Conservation (phyloP, 306 rosid species). For the Citrullus colocynthis region DNA sequence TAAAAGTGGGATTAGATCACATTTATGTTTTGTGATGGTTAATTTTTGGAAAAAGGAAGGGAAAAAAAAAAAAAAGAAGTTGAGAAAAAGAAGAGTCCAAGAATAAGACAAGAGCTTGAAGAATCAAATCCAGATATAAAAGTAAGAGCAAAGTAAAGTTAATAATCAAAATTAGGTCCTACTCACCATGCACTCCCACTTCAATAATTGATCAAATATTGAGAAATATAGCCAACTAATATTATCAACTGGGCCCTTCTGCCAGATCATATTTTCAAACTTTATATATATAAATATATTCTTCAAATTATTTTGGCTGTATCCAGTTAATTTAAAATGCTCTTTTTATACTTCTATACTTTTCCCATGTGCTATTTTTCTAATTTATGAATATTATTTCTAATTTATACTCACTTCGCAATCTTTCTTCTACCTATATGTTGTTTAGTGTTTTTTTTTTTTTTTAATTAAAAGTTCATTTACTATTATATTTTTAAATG, state of each 20-base stretch:
- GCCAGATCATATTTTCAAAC: neutral
- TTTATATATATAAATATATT: neutral
- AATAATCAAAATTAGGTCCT: slow-evolving; percentile 1
- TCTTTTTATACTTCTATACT: neutral
- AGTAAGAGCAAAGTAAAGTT: neutral
- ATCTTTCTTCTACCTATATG: neutral
- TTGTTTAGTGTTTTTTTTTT: neutral
- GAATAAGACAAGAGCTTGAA: neutral
- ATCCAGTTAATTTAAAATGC: neutral
- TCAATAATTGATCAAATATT: neutral
- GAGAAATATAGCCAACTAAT: neutral
- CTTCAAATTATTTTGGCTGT: neutral
- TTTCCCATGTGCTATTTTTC: neutral
- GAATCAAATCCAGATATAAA: neutral
- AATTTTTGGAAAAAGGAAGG: too few species aligned
- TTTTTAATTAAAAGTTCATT: neutral
- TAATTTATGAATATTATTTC: neutral
- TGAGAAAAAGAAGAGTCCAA: neutral
- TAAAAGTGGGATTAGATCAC: neutral
- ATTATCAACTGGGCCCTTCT: neutral
- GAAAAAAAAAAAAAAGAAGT: neutral
- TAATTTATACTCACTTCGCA: neutral
- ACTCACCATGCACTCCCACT: neutral
- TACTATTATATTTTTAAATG: neutral
- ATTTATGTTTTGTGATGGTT: too few species aligned